Percentiles rank a stretch among this genome's conserved stretches.
Conservation (phyloP, 306 rosid species). For the Cicer bijugum region DNA sequence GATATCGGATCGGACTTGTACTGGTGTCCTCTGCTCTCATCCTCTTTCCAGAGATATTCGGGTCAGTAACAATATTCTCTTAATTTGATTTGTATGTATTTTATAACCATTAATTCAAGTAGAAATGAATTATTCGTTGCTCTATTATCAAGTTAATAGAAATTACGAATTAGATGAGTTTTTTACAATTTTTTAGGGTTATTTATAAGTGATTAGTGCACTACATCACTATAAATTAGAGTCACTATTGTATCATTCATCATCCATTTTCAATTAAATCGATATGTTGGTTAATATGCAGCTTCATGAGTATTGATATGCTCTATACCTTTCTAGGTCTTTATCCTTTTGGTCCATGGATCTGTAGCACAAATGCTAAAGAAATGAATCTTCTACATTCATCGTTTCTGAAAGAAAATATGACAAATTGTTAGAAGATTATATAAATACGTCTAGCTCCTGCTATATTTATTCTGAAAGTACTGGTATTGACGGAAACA, state of each 20-base stretch:
- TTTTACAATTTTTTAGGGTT: not conserved
- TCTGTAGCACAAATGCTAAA: not conserved
- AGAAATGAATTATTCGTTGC: not conserved
- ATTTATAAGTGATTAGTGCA: not conserved
- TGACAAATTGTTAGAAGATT: too few relatives aligned
- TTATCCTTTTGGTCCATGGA: not conserved
- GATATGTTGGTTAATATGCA: not conserved
- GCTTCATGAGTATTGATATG: not conserved
- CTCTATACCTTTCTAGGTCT: not conserved
- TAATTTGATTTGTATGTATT: not conserved
- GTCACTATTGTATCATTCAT: not conserved
- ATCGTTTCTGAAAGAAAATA: not conserved
- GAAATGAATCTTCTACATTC: not conserved
- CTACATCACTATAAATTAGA: not conserved
- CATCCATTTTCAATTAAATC: not conserved
- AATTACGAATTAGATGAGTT: not conserved
- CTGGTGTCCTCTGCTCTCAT: constrained; percentile 93
- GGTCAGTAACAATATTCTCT: constrained; percentile 47
- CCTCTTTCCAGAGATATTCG: constrained; percentile 93
- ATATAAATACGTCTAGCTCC: too few relatives aligned
- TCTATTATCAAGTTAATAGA: not conserved
- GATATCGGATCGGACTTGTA: constrained; percentile 93
- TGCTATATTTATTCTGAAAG: too few relatives aligned
- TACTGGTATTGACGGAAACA: too few relatives aligned
- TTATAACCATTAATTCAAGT: not conserved